These are phyloP conservation scores for Dalechampia spathulata DNA, from an alignment of 441 rosid species.

Conservation along the genomic window DNA sequence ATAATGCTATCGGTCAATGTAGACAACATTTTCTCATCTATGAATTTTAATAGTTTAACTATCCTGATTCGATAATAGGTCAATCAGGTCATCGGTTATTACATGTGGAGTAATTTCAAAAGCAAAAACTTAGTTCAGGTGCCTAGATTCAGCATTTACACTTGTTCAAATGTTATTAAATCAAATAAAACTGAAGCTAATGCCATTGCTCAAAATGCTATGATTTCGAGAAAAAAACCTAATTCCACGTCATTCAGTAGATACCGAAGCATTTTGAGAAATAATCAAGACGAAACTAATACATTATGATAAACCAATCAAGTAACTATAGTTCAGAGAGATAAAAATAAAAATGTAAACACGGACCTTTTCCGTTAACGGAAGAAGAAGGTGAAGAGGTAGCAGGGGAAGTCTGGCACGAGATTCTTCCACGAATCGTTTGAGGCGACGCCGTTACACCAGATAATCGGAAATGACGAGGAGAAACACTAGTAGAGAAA, in stretches of 20 bases:
- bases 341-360: too few species aligned
- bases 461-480: constrained; percentile 28
- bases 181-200: too few species aligned
- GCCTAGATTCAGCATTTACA: too few species aligned
- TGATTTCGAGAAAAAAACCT: constrained; percentile 16
- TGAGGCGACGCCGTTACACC: constrained; percentile 29
- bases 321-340: neutral
- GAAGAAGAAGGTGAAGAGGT: constrained; percentile 47
- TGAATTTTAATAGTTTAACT: too few species aligned
- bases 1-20: neutral
- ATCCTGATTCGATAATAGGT: too few species aligned
- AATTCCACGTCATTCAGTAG: constrained; percentile 9
- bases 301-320: neutral
- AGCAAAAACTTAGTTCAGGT: too few species aligned
- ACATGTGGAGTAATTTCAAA: too few species aligned
- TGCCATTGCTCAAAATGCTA: too few species aligned
- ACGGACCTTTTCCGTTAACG: constrained; percentile 40
- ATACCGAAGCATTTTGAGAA: neutral
- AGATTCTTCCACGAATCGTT: constrained; percentile 33
- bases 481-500: constrained; percentile 36
- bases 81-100: too few species aligned
- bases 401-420: constrained; percentile 63
- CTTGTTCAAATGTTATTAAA: neutral
- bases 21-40: too few species aligned
- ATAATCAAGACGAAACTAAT: neutral